Conservation (phyloP, 768 basidiomycete genomes). For the Plicaturopsis crispa region DNA sequence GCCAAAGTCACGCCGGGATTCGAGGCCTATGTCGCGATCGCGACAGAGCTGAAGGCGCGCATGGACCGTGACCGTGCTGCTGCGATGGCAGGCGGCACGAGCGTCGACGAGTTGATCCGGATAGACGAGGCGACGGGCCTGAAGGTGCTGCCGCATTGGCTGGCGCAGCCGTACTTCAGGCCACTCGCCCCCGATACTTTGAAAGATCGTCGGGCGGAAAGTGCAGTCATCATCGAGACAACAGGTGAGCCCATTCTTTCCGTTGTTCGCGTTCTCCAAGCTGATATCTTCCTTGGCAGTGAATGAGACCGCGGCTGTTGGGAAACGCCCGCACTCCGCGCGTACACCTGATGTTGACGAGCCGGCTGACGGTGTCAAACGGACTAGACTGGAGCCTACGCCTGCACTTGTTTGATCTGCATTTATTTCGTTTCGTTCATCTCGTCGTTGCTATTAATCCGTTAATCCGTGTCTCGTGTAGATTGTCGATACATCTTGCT, state of each 20-base stretch:
- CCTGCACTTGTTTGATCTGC: neutral
- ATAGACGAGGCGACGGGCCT: constrained; percentile 42
- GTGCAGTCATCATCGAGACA: neutral
- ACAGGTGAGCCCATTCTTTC: neutral
- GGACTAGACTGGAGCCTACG: neutral
- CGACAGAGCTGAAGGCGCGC: constrained; percentile 49
- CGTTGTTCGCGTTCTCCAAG: neutral
- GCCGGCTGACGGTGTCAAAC: neutral
- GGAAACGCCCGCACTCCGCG: neutral
- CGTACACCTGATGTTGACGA: neutral
- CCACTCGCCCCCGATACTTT: constrained; percentile 18
- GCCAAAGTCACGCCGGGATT: constrained; percentile 23
- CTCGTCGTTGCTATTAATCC: too few species aligned
- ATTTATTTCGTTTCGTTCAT: too few species aligned
- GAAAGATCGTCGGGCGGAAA: neutral
- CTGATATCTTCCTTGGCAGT: neutral
- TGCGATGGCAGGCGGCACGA: constrained; percentile 38
- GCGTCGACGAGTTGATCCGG: constrained; percentile 27
- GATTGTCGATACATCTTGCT: too few species aligned
- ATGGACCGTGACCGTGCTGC: constrained; percentile 38
- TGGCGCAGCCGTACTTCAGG: constrained; percentile 66
- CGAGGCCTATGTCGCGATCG: constrained; percentile 43
- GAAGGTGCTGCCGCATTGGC: constrained; percentile 55
- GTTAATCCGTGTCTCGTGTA: too few species aligned
- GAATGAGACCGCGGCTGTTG: neutral